Conservation (phyloP, 208 protist species). For the Leishmania gerbilli region DNA sequence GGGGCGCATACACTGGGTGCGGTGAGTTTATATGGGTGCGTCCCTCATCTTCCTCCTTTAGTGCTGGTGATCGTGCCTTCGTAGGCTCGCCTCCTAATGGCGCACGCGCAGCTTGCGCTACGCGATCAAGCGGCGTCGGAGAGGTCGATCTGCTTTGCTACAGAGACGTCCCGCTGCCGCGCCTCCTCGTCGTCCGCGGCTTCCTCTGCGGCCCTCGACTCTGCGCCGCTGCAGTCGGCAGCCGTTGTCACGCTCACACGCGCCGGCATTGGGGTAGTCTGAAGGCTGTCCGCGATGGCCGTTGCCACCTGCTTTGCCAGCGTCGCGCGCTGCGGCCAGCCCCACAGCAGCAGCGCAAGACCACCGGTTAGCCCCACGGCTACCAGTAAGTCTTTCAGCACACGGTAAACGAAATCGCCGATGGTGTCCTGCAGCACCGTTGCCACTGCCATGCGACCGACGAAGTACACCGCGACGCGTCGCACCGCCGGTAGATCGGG, state of each 20-base stretch:
- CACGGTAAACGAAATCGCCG: constrained; percentile 56
- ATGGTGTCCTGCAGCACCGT: constrained; percentile 64
- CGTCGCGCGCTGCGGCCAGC: constrained; percentile 41
- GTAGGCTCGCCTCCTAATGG: background rate
- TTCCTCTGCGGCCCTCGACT: background rate
- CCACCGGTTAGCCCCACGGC: constrained; percentile 35
- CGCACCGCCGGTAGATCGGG: constrained; percentile 18
- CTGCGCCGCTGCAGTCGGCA: background rate
- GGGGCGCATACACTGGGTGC: background rate
- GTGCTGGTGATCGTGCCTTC: background rate
- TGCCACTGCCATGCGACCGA: constrained; percentile 32
- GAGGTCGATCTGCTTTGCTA: constrained; percentile 21
- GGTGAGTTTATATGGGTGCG: background rate
- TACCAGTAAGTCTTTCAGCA: constrained; percentile 62
- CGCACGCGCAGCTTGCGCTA: background rate
- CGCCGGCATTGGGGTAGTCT: constrained; percentile 19
- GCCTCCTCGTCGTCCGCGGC: background rate
- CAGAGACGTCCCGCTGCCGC: constrained; percentile 1
- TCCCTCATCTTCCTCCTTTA: background rate
- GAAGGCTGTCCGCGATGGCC: constrained; percentile 39
- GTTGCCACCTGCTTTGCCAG: constrained; percentile 37
- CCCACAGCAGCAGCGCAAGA: constrained; percentile 33
- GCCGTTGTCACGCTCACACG: background rate
- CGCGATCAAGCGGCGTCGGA: constrained; percentile 8
- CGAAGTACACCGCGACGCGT: constrained; percentile 30